Evolutionary conservation across 345 rosid species (phyloP).

Genomic region (Pistacia vera): DNA sequence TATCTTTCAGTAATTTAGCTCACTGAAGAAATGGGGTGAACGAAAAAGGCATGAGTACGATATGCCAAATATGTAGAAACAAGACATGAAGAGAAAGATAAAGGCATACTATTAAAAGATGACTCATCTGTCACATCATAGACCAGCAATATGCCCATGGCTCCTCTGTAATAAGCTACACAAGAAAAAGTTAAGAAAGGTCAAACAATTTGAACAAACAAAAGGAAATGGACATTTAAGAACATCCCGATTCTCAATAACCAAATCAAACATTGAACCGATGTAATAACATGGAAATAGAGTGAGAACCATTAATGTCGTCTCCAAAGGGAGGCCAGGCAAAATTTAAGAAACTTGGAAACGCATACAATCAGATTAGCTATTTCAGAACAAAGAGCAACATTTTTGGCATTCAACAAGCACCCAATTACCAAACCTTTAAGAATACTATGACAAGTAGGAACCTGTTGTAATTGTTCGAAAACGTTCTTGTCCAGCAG

Average conservation of each 20-base stretch:
- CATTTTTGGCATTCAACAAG: background rate
- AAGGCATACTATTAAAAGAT: slow-evolving; percentile 75
- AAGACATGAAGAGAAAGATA: slow-evolving; percentile 3
- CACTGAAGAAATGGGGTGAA: background rate
- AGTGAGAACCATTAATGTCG: slow-evolving; percentile 3
- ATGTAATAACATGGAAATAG: background rate
- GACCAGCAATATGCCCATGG: slow-evolving; percentile 91
- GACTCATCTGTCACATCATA: slow-evolving; percentile 94
- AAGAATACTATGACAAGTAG: background rate
- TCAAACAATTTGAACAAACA: background rate
- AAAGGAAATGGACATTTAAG: background rate
- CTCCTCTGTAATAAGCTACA: slow-evolving; percentile 93
- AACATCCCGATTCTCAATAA: background rate
- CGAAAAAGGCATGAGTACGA: background rate
- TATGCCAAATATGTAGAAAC: background rate
- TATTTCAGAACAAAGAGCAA: background rate
- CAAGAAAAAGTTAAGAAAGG: background rate
- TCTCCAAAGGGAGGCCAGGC: background rate
- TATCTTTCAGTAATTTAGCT: slow-evolving; percentile 1
- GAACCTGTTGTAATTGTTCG: slow-evolving; percentile 60
- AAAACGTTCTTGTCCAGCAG: slow-evolving; percentile 67
- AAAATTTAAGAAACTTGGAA: background rate
- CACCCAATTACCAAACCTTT: background rate
- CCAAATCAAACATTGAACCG: background rate
- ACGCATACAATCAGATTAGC: background rate